phyloP scores from a whole-genome alignment of 768 basidiomycete genomes.

The Thelephora ganbajun region DNA sequence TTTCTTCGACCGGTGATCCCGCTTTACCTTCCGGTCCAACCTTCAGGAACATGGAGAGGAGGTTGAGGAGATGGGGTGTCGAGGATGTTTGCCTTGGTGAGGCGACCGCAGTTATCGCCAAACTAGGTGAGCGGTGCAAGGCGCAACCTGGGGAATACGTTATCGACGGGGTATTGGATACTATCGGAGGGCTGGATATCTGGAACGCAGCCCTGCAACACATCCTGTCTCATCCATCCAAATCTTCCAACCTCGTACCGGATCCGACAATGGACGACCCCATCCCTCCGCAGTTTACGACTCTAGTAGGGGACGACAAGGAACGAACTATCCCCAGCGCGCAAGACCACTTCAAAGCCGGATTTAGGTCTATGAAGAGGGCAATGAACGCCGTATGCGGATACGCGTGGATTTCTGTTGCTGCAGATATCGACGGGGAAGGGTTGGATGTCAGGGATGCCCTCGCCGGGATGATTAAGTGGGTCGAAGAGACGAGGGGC shows the following conservation, averaged over 20 bases:
- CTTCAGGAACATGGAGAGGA: conserved; percentile 23
- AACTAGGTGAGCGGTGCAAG: conserved; percentile 36
- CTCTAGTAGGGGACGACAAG: conserved; percentile 60
- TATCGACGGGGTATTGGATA: conserved; percentile 78
- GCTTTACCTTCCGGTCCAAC: conserved; percentile 10
- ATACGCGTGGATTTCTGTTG: conserved; percentile 73
- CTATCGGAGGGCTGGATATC: conserved; percentile 64
- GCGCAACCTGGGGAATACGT: conserved; percentile 6
- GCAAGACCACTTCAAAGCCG: conserved; percentile 60
- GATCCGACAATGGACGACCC: background rate
- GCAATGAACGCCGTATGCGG: conserved; percentile 20
- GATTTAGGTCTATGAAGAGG: conserved; percentile 44
- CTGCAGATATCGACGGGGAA: conserved; percentile 75
- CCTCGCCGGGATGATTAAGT: conserved; percentile 23
- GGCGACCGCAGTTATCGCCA: conserved; percentile 39
- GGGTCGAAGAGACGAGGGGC: conserved; percentile 17
- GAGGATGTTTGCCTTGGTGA: conserved; percentile 62
- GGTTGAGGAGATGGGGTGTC: conserved; percentile 53
- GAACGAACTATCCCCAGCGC: conserved; percentile 53
- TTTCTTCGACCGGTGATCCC: conserved; percentile 6
- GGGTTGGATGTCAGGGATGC: conserved; percentile 57
- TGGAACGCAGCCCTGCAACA: conserved; percentile 64
- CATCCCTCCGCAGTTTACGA: conserved; percentile 50
- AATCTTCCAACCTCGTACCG: background rate
- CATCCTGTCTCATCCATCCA: conserved; percentile 25